A percentile compares a stretch with the other conserved stretches of the same genome.
These are phyloP conservation scores for Akanthomyces dipterigenus DNA, from an alignment of 2,329 filamentous ascomycete genomes.

Conservation along the genomic window DNA sequence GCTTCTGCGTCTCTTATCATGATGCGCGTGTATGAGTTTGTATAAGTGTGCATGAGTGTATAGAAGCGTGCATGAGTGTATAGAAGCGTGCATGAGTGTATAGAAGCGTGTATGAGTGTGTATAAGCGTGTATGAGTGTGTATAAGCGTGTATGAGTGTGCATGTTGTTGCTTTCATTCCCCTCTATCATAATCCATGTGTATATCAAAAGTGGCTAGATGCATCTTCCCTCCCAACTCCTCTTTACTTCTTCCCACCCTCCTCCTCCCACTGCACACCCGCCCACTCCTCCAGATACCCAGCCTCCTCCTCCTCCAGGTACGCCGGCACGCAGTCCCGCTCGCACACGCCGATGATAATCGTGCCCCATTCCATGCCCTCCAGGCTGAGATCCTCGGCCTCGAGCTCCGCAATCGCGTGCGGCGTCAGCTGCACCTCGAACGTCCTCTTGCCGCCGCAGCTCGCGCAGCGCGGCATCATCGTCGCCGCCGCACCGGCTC, in stretches of 20 bases:
- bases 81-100: too few species aligned
- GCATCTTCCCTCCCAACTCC: not conserved
- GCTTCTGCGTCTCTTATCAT: not conserved
- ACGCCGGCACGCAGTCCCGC: slow-evolving; percentile 63
- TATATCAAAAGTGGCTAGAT: slow-evolving; percentile 14
- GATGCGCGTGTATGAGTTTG: not conserved
- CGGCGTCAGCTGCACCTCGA: slow-evolving; percentile 89
- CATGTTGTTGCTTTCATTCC: not conserved
- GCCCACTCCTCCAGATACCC: slow-evolving; percentile 92
- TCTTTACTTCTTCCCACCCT: slow-evolving; percentile 32
- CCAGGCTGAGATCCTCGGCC: slow-evolving; percentile 59
- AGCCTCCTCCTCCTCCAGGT: slow-evolving; percentile 52
- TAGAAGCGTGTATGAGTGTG: not conserved
- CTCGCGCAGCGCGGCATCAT: slow-evolving; percentile 66
- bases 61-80: not conserved
- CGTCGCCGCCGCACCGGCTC: slow-evolving; percentile 32
- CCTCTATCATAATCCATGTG: slow-evolving; percentile 17
- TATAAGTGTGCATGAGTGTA: too few species aligned
- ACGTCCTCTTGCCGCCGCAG: slow-evolving; percentile 69
- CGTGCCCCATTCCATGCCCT: slow-evolving; percentile 99
- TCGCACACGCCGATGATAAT: slow-evolving; percentile 81
- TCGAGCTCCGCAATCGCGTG: slow-evolving; percentile 87
- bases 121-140: too few species aligned
- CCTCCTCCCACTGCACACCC: slow-evolving; percentile 97
- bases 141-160: not conserved